These are phyloP conservation scores for Sanghuangporus baumii DNA, from an alignment of 1,284 basidiomycete genomes.

Conservation along the genomic window DNA sequence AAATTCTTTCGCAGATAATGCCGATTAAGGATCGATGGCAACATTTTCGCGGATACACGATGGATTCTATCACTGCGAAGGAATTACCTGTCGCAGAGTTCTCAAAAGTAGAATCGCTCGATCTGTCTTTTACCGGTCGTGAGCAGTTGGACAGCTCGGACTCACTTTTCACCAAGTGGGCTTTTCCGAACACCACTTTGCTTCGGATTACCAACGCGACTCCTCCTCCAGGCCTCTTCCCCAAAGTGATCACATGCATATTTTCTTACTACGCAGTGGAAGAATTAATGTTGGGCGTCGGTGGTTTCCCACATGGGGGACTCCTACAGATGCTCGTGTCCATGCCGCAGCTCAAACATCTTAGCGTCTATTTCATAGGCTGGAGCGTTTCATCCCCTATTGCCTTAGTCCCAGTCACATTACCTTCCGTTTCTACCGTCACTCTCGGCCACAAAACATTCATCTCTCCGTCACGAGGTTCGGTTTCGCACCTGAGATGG, in stretches of 20 bases:
- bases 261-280: background rate
- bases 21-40: background rate
- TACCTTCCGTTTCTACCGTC: background rate
- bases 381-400: background rate
- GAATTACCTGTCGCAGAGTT: no score
- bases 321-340: no score
- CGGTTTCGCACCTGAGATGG: background rate
- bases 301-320: background rate
- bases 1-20: background rate
- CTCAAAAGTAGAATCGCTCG: no score
- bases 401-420: background rate
- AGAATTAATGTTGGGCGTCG: background rate
- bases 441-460: background rate
- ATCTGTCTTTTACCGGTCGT: background rate
- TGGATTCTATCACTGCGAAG: background rate
- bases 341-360: no score
- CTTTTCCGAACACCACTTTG: background rate
- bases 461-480: background rate
- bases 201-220: background rate
- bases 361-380: background rate
- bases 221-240: background rate
- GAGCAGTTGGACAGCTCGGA: background rate
- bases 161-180: background rate
- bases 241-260: background rate
- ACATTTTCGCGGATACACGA: no score